Percentiles rank a stretch among this genome's conserved stretches.
Conservation (phyloP, 352 stramenopile genomes). For the Globisporangium radiosum region DNA sequence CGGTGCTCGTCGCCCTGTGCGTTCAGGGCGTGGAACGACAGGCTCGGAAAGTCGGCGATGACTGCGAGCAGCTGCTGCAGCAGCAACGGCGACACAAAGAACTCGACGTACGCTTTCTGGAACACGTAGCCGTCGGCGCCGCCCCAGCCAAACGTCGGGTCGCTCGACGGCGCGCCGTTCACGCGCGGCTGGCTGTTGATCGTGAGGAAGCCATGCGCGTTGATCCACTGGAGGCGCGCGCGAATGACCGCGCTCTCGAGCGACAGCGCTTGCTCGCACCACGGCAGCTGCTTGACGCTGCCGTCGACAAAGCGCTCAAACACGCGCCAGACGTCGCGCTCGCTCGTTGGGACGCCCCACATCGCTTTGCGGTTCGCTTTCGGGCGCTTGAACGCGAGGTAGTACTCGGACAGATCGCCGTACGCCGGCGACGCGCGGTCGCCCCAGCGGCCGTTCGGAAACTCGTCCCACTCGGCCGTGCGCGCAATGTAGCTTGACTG, state of each 20-base stretch:
- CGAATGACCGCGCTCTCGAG: conserved; percentile 87
- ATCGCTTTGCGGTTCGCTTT: conserved; percentile 65
- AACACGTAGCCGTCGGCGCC: conserved; percentile 93
- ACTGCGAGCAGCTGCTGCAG: conserved; percentile 55
- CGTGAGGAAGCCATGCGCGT: conserved; percentile 90
- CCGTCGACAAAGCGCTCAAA: conserved; percentile 88
- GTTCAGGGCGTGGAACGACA: conserved; percentile 80
- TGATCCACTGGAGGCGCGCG: conserved; percentile 80
- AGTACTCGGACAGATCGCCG: conserved; percentile 94
- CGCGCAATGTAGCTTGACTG: conserved; percentile 95
- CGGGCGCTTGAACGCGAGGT: conserved; percentile 82
- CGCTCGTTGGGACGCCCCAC: conserved; percentile 78
- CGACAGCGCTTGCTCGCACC: conserved; percentile 95
- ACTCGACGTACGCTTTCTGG: conserved; percentile 99
- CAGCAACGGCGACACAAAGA: conserved; percentile 90
- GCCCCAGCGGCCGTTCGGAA: conserved; percentile 94
- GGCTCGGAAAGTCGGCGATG: conserved; percentile 54
- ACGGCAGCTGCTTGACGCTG: conserved; percentile 89
- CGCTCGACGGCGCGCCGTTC: conserved; percentile 87
- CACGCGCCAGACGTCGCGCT: conserved; percentile 92
- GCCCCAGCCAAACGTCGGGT: conserved; percentile 94
- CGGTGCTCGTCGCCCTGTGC: conserved; percentile 56
- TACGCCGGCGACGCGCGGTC: conserved; percentile 93
- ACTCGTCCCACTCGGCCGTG: conserved; percentile 96
- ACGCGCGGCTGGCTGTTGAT: conserved; percentile 93